Evolutionary conservation across 2,329 filamentous ascomycete genomes (phyloP), one percentile per base, ranked within the genome.

Genomic region (Hawksworthiomyces lignivorus): DNA sequence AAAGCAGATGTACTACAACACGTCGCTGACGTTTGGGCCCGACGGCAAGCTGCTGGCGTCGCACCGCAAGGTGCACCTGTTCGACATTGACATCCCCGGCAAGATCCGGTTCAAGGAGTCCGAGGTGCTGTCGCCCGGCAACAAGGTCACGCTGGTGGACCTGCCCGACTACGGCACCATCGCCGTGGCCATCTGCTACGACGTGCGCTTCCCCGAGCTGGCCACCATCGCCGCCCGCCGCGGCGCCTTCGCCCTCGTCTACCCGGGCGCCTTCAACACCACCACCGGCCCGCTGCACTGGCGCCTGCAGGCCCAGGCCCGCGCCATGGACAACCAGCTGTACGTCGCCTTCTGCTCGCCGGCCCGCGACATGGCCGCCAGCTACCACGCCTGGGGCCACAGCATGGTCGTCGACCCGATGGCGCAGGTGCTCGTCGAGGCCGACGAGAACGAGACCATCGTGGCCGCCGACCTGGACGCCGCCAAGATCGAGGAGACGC

Each of bases 21-120:
- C 92, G 4, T 83, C 79, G 21, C 69, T 98, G 35, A 79, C 84
- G 7, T 98, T 98, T 63, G 77, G 72, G 0, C 89, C 88, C 0
- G 66, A 72, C 9, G 92, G 92, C 4, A 61, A 72, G n/a, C 70
- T 96, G 36, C 72, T 98, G n/a, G 87, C 80, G 6, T 86, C 81
- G 3, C 89, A 97, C 62, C 79, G 92, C 54, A 98, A 98, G 68
- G 81, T 92, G 32, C 92, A 98, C 64, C 74, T 98, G 32, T 98
- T 98, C 63, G 92, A 97, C 64, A 98, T 98, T 54, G 83, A 94
- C 61, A 97, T 98, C 50, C 92, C 92, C 1, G 90, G 88, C 48
- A 89, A 89, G 67, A 95, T 98, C 61, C 82, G 68, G 11, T 98
- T 98, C 67, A 77, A 77, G 49, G 92, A 98, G 65, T 88, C 82